phyloP scores from a whole-genome alignment of 345 rosid genomes.

The Sonneratia caseolaris region DNA sequence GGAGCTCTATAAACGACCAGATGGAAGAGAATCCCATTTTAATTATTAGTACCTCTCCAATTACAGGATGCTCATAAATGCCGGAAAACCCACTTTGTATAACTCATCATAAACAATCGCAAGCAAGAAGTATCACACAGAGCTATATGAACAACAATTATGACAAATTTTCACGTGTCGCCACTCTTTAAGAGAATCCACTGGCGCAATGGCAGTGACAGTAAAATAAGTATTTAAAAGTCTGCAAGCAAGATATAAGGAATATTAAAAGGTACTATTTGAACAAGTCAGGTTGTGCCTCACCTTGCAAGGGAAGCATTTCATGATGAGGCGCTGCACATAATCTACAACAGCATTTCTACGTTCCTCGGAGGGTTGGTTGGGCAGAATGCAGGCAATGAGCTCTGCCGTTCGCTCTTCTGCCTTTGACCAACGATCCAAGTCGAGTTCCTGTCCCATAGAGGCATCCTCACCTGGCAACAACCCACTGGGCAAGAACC shows the following conservation, averaged over 20 bases:
- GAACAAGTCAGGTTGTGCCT: neutral
- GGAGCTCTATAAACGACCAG: too few relatives aligned
- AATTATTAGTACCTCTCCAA: neutral
- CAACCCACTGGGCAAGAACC: constrained; percentile 64
- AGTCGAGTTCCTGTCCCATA: constrained; percentile 43
- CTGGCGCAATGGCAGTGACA: neutral
- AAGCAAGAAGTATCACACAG: neutral
- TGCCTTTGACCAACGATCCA: constrained; percentile 66
- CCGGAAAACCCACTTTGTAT: neutral
- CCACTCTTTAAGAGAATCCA: too few relatives aligned
- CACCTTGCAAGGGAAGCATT: constrained; percentile 78
- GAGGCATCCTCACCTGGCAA: constrained; percentile 74
- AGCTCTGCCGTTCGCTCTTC: constrained; percentile 82
- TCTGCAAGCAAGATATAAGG: neutral
- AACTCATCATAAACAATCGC: neutral
- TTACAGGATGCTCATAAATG: neutral
- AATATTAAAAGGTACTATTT: neutral
- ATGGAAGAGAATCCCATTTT: neutral
- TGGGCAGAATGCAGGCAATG: constrained; percentile 77
- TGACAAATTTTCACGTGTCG: neutral
- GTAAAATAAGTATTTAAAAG: neutral
- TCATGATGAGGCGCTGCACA: constrained; percentile 61
- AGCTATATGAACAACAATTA: neutral
- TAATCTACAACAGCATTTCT: constrained; percentile 81
- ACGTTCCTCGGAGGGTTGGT: constrained; percentile 65